These are phyloP conservation scores for Meyerozyma carpophila DNA, from an alignment of 1,139 yeast species.

Conservation along the genomic window DNA sequence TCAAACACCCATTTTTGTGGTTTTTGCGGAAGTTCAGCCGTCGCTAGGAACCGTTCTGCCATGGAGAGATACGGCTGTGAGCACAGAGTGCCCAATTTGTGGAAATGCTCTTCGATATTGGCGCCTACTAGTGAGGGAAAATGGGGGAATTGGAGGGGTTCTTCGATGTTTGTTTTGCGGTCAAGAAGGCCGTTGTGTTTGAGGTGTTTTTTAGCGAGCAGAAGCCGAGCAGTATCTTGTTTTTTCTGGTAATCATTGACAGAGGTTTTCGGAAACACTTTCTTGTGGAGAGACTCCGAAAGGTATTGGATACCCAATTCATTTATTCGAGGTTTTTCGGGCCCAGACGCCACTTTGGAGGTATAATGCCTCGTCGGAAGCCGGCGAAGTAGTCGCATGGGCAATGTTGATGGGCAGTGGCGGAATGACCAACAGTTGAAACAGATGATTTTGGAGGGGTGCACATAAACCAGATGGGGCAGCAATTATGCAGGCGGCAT, in stretches of 20 bases:
- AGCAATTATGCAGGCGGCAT: neutral
- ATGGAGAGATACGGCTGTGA: constrained; percentile 55
- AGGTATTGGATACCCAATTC: constrained; percentile 65
- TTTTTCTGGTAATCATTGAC: constrained; percentile 20
- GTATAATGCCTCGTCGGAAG: neutral
- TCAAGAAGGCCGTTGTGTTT: constrained; percentile 65
- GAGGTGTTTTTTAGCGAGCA: constrained; percentile 60
- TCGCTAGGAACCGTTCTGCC: constrained; percentile 36
- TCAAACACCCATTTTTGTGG: constrained; percentile 42
- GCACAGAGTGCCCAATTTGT: constrained; percentile 56
- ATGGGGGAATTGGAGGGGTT: constrained; percentile 53
- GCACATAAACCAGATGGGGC: neutral
- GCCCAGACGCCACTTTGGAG: neutral
- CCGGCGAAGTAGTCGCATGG: neutral
- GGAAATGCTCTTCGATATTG: constrained; percentile 79
- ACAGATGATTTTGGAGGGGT: neutral
- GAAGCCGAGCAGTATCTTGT: constrained; percentile 36
- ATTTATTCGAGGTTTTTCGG: constrained; percentile 52
- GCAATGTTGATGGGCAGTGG: neutral
- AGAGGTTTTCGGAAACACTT: constrained; percentile 48
- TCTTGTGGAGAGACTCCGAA: constrained; percentile 51
- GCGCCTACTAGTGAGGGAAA: constrained; percentile 70
- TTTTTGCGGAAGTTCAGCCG: constrained; percentile 29
- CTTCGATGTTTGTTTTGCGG: constrained; percentile 61
- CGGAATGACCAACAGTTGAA: neutral